Evolutionary conservation across 1,284 basidiomycete species (phyloP), one percentile per base, ranked within the genome.

Genomic region (Rhodofomes roseus): DNA sequence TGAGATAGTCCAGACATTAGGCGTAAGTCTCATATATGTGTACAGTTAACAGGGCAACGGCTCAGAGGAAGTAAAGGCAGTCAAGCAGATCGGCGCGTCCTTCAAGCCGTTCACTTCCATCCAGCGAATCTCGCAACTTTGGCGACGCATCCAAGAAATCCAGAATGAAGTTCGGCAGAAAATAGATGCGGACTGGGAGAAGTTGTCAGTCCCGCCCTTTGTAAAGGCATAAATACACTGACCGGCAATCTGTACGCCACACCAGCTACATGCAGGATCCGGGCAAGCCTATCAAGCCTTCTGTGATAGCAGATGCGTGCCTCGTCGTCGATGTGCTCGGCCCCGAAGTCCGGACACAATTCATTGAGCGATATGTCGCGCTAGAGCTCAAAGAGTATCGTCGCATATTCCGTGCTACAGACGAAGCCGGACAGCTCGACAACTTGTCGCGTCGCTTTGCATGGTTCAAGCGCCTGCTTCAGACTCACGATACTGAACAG

Each of bases 361-460:
- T 98, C 55, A 81, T 99, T 23, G 93, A 96, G 57, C 90, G 95
- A 61, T 98, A 98, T 70, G 89, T 93, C 46, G 86, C 89, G 12
- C 82, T 96, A 11, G 93, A 98, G 71, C 81, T 99, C 34, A 93
- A 95, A 69, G 97, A 99, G 73, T 99, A 99, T 71, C 88, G 96
- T 12, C 89, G 96, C 18, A 96, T 99, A 70, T 99, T 99, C 76
- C 87, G 92, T 61, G 83, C 89, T 2, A 88, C 87, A 1, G 94
- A 96, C 67, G 95, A 98, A 75, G 91, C 97, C 0, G 97, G 96
- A 1, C 95, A 98, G 71, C 81, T 99, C 48, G 97, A 99, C 75
- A 99, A 99, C 65, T 84, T 98, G 5, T 86, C 93, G 0, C 81
- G 96, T 18, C 85, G 97, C 40, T 99, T 95, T 66, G 93, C 96